Evolutionary conservation across 176 grass and related monocot species (phyloP).

Genomic region (Oryza australiensis): DNA sequence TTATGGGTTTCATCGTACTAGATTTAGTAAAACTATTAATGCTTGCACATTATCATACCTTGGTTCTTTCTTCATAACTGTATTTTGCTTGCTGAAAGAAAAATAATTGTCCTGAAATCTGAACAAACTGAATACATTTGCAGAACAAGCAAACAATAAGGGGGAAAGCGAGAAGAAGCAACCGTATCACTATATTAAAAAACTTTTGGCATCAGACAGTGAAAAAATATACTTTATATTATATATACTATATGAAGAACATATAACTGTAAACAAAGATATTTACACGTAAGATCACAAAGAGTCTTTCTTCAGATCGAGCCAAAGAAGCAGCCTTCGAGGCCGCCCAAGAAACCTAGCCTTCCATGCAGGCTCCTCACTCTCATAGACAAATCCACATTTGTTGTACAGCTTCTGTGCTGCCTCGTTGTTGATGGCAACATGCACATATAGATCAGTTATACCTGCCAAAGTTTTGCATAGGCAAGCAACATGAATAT

Average conservation of each 20-base stretch:
- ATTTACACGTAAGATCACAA: constrained; percentile 45
- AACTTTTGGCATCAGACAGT: not conserved
- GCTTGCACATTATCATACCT: not conserved
- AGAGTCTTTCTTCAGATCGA: constrained; percentile 56
- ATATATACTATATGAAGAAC: not conserved
- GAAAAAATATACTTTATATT: not conserved
- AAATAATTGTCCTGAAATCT: not conserved
- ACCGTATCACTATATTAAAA: not conserved
- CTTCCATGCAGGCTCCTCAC: constrained; percentile 81
- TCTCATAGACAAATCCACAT: constrained; percentile 91
- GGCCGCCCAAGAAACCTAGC: constrained; percentile 82
- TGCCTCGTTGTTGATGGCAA: constrained; percentile 80
- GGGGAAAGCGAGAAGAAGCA: not conserved
- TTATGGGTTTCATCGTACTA: no score
- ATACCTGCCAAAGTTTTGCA: constrained; percentile 59
- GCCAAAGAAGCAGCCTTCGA: constrained; percentile 83
- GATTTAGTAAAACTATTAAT: not conserved
- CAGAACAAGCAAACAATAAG: not conserved
- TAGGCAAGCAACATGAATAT: no score
- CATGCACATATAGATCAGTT: constrained; percentile 96
- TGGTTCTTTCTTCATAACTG: not conserved
- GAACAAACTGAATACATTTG: not conserved
- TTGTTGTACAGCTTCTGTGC: constrained; percentile 79
- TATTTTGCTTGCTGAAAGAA: not conserved
- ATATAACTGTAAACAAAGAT: constrained; percentile 10